Conservation (phyloP, 768 basidiomycete genomes). For the Heimioporus sp. region DNA sequence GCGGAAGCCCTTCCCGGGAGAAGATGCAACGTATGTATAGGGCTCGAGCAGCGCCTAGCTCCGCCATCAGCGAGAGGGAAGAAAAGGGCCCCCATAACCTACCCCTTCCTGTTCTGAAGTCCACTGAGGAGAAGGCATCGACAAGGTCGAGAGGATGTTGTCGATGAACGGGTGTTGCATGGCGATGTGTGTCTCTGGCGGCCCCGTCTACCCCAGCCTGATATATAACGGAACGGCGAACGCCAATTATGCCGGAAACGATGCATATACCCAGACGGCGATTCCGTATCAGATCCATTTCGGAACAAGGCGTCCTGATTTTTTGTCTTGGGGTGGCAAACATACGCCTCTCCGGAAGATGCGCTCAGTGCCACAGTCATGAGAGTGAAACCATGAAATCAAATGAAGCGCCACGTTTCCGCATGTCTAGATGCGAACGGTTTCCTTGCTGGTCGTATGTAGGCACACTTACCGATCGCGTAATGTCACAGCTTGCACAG, state of each 20-base stretch:
- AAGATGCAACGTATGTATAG: conserved; percentile 77
- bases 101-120: conserved; percentile 24
- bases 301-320: conserved; percentile 1
- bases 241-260: conserved; percentile 10
- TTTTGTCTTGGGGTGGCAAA: not conserved
- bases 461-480: not conserved
- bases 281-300: conserved; percentile 4
- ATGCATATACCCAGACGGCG: not conserved
- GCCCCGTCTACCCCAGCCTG: not conserved
- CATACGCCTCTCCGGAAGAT: conserved; percentile 1
- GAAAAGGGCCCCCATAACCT: not conserved
- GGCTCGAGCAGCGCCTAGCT: conserved; percentile 72
- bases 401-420: conserved; percentile 9
- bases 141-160: conserved; percentile 33
- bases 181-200: not conserved
- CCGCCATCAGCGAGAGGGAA: not conserved
- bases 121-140: conserved; percentile 23
- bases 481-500: not conserved
- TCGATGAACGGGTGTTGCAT: conserved; percentile 38
- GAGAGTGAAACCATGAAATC: conserved; percentile 4
- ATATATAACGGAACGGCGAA: conserved; percentile 10
- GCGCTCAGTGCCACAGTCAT: conserved; percentile 5
- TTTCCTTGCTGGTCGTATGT: not conserved
- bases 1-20: conserved; percentile 91
- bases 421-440: not conserved